Conservation (phyloP, 805 yeast genomes). For the Diddensiella transvaalensis region DNA sequence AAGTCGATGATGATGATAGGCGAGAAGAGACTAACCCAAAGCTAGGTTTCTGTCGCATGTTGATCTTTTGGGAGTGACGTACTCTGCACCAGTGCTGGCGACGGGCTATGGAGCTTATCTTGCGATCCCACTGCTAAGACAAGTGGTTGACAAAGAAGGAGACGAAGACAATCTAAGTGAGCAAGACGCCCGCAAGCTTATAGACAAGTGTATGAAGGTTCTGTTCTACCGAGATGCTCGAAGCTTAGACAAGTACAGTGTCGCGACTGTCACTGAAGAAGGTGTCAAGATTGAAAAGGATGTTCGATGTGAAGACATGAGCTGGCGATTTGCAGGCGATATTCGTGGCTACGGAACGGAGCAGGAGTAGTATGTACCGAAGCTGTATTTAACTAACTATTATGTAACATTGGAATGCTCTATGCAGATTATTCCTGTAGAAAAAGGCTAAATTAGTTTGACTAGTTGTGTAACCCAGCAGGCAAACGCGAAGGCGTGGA, state of each 20-base stretch:
- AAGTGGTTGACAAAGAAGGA: slow-evolving; percentile 71
- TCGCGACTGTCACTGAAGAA: slow-evolving; percentile 69
- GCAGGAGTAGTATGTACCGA: slow-evolving; percentile 30
- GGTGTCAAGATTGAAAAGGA: slow-evolving; percentile 62
- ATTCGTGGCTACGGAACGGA: slow-evolving; percentile 88
- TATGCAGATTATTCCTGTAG: too few species aligned
- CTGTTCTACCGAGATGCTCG: slow-evolving; percentile 95
- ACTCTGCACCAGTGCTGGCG: slow-evolving; percentile 82
- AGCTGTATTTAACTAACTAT: neutral
- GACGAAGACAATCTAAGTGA: slow-evolving; percentile 68
- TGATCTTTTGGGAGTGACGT: slow-evolving; percentile 88
- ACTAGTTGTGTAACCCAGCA: too few species aligned
- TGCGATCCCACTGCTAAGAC: slow-evolving; percentile 88
- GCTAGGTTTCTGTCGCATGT: slow-evolving; percentile 68
- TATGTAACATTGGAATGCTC: neutral
- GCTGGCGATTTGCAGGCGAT: slow-evolving; percentile 86
- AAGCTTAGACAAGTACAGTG: slow-evolving; percentile 77
- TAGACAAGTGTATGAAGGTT: slow-evolving; percentile 87
- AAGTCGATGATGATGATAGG: too few species aligned
- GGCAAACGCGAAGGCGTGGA: too few species aligned
- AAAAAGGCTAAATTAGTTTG: too few species aligned
- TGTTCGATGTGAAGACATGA: slow-evolving; percentile 67
- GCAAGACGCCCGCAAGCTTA: slow-evolving; percentile 70
- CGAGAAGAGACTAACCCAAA: too few species aligned
- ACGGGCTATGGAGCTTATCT: slow-evolving; percentile 96